Conservation (phyloP, 257 asterid species). For the Penstemon barbatus region DNA sequence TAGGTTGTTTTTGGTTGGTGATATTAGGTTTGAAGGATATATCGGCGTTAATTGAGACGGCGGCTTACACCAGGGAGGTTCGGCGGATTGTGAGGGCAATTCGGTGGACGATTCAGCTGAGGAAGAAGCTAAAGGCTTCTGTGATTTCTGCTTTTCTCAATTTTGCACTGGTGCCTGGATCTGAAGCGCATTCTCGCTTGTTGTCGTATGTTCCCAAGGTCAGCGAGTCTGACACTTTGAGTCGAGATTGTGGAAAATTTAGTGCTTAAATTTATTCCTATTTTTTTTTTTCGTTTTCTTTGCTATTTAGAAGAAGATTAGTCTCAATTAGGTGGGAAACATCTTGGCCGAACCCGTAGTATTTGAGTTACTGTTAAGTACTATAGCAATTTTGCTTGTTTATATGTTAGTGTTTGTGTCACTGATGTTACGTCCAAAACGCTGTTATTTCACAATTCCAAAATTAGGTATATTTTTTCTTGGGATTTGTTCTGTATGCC, state of each 20-base stretch:
- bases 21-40: conserved; percentile 72
- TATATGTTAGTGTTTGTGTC: neutral
- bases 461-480: too few species aligned
- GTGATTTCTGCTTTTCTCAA: conserved; percentile 59
- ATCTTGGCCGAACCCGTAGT: neutral
- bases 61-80: conserved; percentile 75
- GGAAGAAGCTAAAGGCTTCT: conserved; percentile 69
- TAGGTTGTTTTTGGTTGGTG: conserved; percentile 20
- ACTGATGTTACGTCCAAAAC: neutral
- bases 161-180: conserved; percentile 62
- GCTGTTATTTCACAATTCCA: too few species aligned
- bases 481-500: too few species aligned
- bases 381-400: too few species aligned
- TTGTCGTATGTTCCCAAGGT: conserved; percentile 72
- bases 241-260: neutral
- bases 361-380: neutral
- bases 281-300: too few species aligned
- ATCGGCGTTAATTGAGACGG: conserved; percentile 70
- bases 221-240: conserved; percentile 12
- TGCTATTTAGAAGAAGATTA: neutral
- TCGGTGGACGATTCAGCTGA: conserved; percentile 65
- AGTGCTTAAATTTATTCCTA: too few species aligned
- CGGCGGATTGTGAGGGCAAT: conserved; percentile 72
- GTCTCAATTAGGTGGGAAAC: neutral
- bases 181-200: conserved; percentile 63